Evolutionary conservation across 164 flowering plant species (phyloP).

Genomic region (Stephania yunnanensis): DNA sequence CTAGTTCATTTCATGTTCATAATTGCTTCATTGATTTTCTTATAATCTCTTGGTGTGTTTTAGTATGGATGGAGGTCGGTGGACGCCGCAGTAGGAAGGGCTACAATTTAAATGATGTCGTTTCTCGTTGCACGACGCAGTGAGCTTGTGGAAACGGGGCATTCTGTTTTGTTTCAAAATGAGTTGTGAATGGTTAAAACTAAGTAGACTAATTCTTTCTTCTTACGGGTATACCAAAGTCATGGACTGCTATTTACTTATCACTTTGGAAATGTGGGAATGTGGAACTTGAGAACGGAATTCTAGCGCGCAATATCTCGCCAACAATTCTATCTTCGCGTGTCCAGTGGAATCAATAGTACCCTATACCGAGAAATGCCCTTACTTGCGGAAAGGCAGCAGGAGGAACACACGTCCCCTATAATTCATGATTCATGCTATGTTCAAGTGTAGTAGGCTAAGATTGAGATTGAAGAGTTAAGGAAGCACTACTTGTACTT

Average conservation of each 20-base stretch:
- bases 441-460: too few relatives aligned
- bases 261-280: constrained; percentile 84
- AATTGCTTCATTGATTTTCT: not conserved
- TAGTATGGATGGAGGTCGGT: constrained; percentile 86
- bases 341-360: constrained; percentile 48
- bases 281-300: constrained; percentile 87
- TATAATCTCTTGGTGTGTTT: constrained; percentile 15
- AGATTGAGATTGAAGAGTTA: not conserved
- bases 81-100: constrained; percentile 51
- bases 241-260: constrained; percentile 80
- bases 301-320: constrained; percentile 84
- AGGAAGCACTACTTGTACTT: constrained; percentile 5
- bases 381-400: constrained; percentile 70
- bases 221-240: constrained; percentile 70
- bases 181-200: not conserved
- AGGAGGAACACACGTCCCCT: constrained; percentile 57
- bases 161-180: not conserved
- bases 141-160: constrained; percentile 8
- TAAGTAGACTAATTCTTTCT: not conserved
- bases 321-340: constrained; percentile 78
- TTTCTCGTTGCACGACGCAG: constrained; percentile 70
- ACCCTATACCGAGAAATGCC: constrained; percentile 76
- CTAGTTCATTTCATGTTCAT: not conserved
- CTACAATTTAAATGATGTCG: constrained; percentile 79
- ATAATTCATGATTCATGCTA: constrained; percentile 16